Evolutionary conservation across 495 filamentous ascomycete genomes (phyloP).

Genomic region (Trichoderma gamsii): DNA sequence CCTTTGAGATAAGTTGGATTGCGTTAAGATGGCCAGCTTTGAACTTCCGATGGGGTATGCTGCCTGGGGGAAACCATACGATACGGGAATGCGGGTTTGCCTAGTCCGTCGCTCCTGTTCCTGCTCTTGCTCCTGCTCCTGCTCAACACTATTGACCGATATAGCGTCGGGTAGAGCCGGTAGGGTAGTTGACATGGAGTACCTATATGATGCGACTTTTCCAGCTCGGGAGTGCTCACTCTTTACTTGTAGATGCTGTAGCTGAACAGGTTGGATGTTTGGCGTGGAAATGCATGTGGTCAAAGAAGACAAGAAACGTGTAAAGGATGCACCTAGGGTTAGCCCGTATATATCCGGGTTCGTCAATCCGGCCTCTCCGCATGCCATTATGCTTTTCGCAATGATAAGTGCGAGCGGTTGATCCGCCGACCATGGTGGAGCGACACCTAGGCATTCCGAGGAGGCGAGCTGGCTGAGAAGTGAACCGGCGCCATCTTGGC

Average conservation of each 20-base stretch:
- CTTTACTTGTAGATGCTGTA: slow-evolving; percentile 36
- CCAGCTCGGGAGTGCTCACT: slow-evolving; percentile 5
- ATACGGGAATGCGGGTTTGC: neutral
- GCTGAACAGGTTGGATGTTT: slow-evolving; percentile 37
- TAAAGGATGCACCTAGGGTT: slow-evolving; percentile 38
- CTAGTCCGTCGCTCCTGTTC: neutral
- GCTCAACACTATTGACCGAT: neutral
- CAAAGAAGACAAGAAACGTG: slow-evolving; percentile 38
- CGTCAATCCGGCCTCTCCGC: slow-evolving; percentile 35
- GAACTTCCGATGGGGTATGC: neutral
- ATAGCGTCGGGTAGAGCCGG: neutral
- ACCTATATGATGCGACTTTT: slow-evolving; percentile 11
- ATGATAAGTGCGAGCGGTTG: slow-evolving; percentile 38
- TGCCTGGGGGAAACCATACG: neutral
- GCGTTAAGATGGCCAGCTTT: neutral
- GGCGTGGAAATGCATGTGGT: slow-evolving; percentile 35
- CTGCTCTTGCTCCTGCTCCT: too few species aligned
- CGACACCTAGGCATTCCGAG: neutral
- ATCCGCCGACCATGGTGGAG: slow-evolving; percentile 36
- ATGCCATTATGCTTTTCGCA: slow-evolving; percentile 39
- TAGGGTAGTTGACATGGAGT: neutral
- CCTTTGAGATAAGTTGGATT: neutral
- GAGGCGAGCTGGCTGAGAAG: neutral
- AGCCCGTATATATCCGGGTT: slow-evolving; percentile 37
- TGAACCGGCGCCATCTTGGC: neutral